Evolutionary conservation across 2,329 filamentous ascomycete species (phyloP).

Genomic region (Ascochyta rabiei): DNA sequence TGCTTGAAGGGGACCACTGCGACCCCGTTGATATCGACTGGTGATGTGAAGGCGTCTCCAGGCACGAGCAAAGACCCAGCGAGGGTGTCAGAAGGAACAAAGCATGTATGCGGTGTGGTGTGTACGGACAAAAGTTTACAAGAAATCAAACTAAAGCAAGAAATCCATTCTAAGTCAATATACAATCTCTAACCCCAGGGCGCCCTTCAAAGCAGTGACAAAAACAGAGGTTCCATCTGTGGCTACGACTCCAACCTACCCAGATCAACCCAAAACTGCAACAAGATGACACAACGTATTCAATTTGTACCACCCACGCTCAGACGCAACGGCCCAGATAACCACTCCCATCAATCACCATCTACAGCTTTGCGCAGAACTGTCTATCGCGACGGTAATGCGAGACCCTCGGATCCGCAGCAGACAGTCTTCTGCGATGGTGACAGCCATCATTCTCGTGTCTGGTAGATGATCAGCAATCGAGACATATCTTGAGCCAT

Average conservation of each 20-base stretch:
- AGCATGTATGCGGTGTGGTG: neutral
- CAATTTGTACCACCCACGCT: conserved; percentile 17
- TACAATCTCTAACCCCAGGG: neutral
- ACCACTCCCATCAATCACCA: neutral
- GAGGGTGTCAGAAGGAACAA: neutral
- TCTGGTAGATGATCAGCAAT: conserved; percentile 52
- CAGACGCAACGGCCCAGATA: neutral
- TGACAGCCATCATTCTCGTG: conserved; percentile 80
- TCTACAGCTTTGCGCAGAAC: conserved; percentile 3
- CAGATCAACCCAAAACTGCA: neutral
- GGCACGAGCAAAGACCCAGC: neutral
- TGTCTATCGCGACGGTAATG: conserved; percentile 15
- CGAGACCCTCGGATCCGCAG: conserved; percentile 18
- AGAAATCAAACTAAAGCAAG: neutral
- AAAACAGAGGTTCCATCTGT: neutral
- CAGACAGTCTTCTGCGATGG: conserved; percentile 54
- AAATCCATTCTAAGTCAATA: no score
- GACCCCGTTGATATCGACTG: neutral
- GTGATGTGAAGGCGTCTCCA: neutral
- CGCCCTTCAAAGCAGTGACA: neutral
- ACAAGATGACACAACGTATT: conserved; percentile 2
- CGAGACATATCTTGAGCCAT: neutral
- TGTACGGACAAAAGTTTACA: neutral
- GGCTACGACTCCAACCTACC: neutral
- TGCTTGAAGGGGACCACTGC: neutral